Evolutionary conservation across 306 rosid genomes (phyloP), one percentile per base, ranked within the genome.

Genomic region (Pyrus bretschneideri): DNA sequence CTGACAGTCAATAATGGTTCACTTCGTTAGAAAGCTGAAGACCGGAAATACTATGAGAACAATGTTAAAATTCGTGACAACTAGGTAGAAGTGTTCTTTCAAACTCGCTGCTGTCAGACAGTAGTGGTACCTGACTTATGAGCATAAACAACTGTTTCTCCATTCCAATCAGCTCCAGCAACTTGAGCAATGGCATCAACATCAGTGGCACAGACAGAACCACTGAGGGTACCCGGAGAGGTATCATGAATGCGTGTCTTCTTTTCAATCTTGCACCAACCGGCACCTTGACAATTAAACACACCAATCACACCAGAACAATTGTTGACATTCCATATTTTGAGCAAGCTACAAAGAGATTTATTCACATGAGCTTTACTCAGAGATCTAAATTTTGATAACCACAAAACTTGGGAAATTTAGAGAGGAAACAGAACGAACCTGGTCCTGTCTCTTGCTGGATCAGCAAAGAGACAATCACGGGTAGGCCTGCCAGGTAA

Each of bases 231-330:
- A 38, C 89, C 91, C 0, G 97, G 97, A 71, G 96, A 80, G 76
- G 79, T 76, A 44, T 96, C 85, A 17, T 92, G 99, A 79, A 92
- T 89, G 74, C 89, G 90, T 11, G 90, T 92, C 85, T 89, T 92
- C 87, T 92, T 96, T 72, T 78, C 79, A 44, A 83, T 22, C 84
- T 90, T 92, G 93, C 99, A 92, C 99, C 99, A 96, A 11, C 98
- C 99, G 22, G 99, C 99, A 69, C 99, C 99, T 89, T 96, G 99
- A 83, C 99, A 92, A 76, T 96, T 96, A 79, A 92, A 96, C 6
- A 92, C 93, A 66, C 99, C 99, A 69, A 96, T 89, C 21, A 96
- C 97, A 52, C 99, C 99, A 23, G 96, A 76, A 77, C 91, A 93
- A 74, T 89, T 88, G 88, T 96, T 96, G 81, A 96, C 33, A 86